Conservation (phyloP, 1,139 yeast species). For the Geotrichum phurueaensis region DNA sequence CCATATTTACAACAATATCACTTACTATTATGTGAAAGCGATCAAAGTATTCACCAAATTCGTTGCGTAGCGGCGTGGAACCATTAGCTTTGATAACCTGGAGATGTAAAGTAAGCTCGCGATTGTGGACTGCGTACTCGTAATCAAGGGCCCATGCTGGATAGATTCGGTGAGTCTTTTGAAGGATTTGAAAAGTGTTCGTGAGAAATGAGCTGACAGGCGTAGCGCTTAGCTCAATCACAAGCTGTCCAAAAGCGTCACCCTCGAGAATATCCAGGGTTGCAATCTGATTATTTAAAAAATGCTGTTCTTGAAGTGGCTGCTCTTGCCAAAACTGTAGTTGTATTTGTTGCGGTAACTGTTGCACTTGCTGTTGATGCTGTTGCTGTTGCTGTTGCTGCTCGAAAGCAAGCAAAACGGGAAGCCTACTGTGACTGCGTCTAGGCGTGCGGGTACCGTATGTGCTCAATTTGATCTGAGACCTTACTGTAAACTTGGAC, state of each 20-base stretch:
- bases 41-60: constrained; percentile 19
- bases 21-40: constrained; percentile 20
- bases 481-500: constrained; percentile 17
- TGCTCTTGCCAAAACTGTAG: no score
- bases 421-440: background rate
- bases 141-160: constrained; percentile 22
- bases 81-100: constrained; percentile 17
- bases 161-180: constrained; percentile 22
- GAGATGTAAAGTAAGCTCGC: constrained; percentile 21
- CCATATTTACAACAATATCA: constrained; percentile 23
- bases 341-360: background rate
- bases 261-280: constrained; percentile 21
- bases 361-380: background rate
- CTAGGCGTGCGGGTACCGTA: background rate
- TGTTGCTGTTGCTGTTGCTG: background rate
- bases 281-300: constrained; percentile 7
- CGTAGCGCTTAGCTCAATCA: constrained; percentile 18
- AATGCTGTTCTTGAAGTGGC: background rate
- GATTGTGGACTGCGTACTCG: constrained; percentile 22
- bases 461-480: constrained; percentile 1
- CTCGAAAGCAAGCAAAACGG: background rate
- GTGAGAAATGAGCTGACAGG: constrained; percentile 1
- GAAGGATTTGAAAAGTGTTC: constrained; percentile 9
- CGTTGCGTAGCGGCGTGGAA: constrained; percentile 6
- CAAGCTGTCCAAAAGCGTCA: constrained; percentile 23